Percentiles rank a stretch among this genome's conserved stretches.
Evolutionary conservation across 352 stramenopile genomes (phyloP).

Genomic region (Globisporangium echinulatum): DNA sequence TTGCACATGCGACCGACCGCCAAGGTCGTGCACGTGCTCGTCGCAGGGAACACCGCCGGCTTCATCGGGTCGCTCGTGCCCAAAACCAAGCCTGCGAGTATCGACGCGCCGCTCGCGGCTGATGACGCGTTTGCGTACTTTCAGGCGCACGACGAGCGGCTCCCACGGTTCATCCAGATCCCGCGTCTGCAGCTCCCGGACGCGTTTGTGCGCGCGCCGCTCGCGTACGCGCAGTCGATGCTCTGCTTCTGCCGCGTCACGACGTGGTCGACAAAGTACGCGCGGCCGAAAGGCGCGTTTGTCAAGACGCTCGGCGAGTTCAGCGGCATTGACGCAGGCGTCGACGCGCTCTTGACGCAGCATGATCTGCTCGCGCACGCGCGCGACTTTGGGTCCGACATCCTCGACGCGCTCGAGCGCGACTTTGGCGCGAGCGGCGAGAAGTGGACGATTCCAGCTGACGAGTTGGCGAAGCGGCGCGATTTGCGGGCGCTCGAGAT

Average conservation of each 20-base stretch:
- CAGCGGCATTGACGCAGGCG: slow-evolving; percentile 84
- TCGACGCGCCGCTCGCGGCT: slow-evolving; percentile 23
- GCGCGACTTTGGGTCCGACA: slow-evolving; percentile 53
- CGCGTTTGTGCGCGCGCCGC: slow-evolving; percentile 49
- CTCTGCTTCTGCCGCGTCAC: slow-evolving; percentile 70
- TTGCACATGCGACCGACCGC: slow-evolving; percentile 43
- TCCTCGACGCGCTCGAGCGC: slow-evolving; percentile 63
- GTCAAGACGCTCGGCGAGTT: slow-evolving; percentile 72
- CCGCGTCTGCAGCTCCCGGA: slow-evolving; percentile 58
- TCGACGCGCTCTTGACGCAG: slow-evolving; percentile 88
- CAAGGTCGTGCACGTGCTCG: slow-evolving; percentile 65
- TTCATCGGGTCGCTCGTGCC: slow-evolving; percentile 61
- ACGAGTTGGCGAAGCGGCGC: slow-evolving; percentile 77
- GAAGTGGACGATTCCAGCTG: slow-evolving; percentile 67
- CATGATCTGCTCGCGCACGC: slow-evolving; percentile 83
- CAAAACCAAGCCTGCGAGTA: slow-evolving; percentile 36
- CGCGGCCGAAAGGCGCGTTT: slow-evolving; percentile 66
- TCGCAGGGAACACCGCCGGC: slow-evolving; percentile 41
- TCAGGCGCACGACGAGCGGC: slow-evolving; percentile 50
- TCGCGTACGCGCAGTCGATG: slow-evolving; percentile 63
- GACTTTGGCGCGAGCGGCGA: slow-evolving; percentile 67
- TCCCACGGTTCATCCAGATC: slow-evolving; percentile 71
- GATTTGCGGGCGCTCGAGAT: slow-evolving; percentile 90
- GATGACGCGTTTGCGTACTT: slow-evolving; percentile 70
- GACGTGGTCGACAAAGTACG: slow-evolving; percentile 50